A percentile compares a stretch with the other conserved stretches of the same genome.
phyloP scores from a whole-genome alignment of 495 filamentous ascomycete species.

The Xylaria intraflava region DNA sequence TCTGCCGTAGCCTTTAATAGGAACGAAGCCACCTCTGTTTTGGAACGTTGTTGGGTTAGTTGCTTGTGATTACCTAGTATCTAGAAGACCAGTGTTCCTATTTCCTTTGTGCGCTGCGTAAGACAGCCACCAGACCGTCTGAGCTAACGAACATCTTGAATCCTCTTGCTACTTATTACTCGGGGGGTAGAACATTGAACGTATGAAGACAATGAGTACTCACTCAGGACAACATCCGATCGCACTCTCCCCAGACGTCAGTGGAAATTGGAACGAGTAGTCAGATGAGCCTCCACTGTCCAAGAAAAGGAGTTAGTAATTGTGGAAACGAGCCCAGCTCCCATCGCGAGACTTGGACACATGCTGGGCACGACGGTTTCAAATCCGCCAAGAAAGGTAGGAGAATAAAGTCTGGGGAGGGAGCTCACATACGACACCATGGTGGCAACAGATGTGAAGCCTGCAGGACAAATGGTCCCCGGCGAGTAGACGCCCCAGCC shows the following conservation, averaged over 20 bases:
- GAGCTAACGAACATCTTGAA: background rate
- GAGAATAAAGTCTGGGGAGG: background rate
- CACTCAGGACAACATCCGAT: slow-evolving; percentile 28
- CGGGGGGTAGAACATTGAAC: background rate
- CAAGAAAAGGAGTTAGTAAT: background rate
- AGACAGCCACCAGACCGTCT: background rate
- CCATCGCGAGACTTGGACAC: background rate
- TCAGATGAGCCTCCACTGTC: slow-evolving; percentile 8
- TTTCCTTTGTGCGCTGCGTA: background rate
- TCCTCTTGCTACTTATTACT: background rate
- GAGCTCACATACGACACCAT: slow-evolving; percentile 8
- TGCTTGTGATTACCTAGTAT: background rate
- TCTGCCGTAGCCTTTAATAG: background rate
- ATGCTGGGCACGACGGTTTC: background rate
- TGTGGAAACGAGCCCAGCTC: too few relatives aligned
- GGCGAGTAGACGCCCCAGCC: slow-evolving; percentile 33
- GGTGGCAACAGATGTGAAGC: slow-evolving; percentile 22
- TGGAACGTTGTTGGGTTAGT: background rate
- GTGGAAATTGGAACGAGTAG: slow-evolving; percentile 21
- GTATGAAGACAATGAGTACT: slow-evolving; percentile 1
- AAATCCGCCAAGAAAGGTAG: background rate
- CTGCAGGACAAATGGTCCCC: slow-evolving; percentile 23
- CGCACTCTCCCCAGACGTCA: slow-evolving; percentile 23
- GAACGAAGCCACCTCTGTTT: slow-evolving; percentile 5
- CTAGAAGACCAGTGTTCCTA: background rate